Evolutionary conservation across 305 asterid species (phyloP), one percentile per base, ranked within the genome.

Genomic region (Plantago coronopus): DNA sequence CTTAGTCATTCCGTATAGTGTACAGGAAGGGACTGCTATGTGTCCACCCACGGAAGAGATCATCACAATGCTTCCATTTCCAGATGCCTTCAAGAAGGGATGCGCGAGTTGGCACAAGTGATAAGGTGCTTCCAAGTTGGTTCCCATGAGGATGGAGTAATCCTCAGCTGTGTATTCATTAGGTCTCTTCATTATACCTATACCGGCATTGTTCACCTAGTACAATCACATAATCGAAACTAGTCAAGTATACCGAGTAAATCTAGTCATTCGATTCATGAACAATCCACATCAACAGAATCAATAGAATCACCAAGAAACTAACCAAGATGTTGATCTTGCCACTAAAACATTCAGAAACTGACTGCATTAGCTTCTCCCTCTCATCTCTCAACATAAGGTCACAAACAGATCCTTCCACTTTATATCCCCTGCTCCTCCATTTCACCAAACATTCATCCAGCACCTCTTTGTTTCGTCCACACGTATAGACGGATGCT

Each of bases 151-250:
- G n/a, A 18, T 21, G 0, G 74, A 34, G n/a, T 49, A 70, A 63
- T 79, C 80, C 27, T 69, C 76, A 6, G 59, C 38, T 1, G 69
- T 68, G 13, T 7, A 44, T 0, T 76, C 74, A 37, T 23, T 49
- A 38, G 74, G 76, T 71, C 63, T 67, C 63, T 76, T 76, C 18
- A 53, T 7, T n/a, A 56, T 53, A 7, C 46, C 8, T 17, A 70
- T 63, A 14, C 72, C 82, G 1, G 70, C 85, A 61, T 79, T 79
- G 70, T 79, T 76, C 59, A 79, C 68, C 81, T 73, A 46, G 22
- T 25, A 48, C 22, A 1, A 18, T 1, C 34, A 47, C 54, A 19
- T 48, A 19, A 7, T 19, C 38, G 2, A 23, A n/a, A n/a, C n/a
- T n/a, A 3, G 22, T 16, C 15, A 29, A 51, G 57, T n/a, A 51